Evolutionary conservation across 1,284 basidiomycete species (phyloP), one percentile per base, ranked within the genome.

Genomic region (Takashimella koratensis): DNA sequence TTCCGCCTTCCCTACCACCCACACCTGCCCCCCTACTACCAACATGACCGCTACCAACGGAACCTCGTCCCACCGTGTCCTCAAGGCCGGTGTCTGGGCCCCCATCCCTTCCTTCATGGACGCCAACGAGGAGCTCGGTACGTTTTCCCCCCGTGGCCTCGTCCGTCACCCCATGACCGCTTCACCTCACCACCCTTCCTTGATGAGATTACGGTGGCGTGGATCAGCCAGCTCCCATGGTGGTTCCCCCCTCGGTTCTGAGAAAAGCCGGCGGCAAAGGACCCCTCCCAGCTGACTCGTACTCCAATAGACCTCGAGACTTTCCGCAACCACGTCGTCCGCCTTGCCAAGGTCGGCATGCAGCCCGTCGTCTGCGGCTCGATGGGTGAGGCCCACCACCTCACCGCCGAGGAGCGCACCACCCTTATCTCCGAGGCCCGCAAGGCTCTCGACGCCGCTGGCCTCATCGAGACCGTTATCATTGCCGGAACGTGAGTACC

Each of bases 91-190:
- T 44, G 83, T 93, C 52, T 93, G 83, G 76, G 87, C 88, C 11
- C 91, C 91, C 22, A 84, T 91, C 65, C 90, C 87, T 10, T 85
- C 89, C 10, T 94, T 94, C 77, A 92, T 92, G 78, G 75, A 84
- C 43, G 81, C 81, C 6, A 80, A 83, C 47, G 89, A 94, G 74
- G 89, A 93, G 65, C 81, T 94, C 58, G 89, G 89, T 90, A 65
- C 62, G 84, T 74, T 24, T 36, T 12, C n/a, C n/a, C 23, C 19
- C 24, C 22, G 39, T 19, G 22, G 12, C 6, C 26, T 10, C 42
- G 30, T 43, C 40, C 26, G 20, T 44, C 48, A 93, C 73, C 84
- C 39, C 54, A 5, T 47, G 51, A 23, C 42, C 41, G 21, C 47
- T 43, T 60, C 41, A 2, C 92, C 91, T 65, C 78, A 90, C 63